Base-by-base conservation (phyloP, 371 early-diverging fungal genomes). In the Encephalitozoon intestinalis region DNA sequence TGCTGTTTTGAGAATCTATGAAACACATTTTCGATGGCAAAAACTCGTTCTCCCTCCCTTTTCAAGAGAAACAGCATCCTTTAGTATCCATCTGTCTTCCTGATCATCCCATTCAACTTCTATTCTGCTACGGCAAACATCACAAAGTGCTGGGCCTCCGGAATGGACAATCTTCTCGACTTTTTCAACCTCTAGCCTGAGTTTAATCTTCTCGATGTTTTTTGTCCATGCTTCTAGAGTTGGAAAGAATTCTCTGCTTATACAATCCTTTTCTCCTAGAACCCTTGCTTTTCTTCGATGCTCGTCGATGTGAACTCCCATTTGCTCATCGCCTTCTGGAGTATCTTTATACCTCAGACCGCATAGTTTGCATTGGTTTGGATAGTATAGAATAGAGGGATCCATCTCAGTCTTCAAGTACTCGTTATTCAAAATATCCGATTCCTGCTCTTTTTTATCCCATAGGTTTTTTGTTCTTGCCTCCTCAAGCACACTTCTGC, bases 321-420 rank as follows among this genome's bases (percentile, higher is more conserved):
- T 65, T n/a, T 31, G 49, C 9, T 53, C 52, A 46, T 69, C 65
- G 26, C 63, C 52, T 26, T 41, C 64, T 28, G 23, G 7, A 1
- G 76, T 37, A 23, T 26, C 30, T 40, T 58, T 39, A 26, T 58
- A 78, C 37, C 79, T 63, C 28, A 78, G 25, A 0, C 79, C 79
- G 58, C 79, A 78, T 41, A 67, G 34, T 39, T 73, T 73, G 41
- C 79, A 78, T 44, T 78, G 79, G 18, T 34, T 34, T n/a, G 75
- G 39, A 15, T 6, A 34, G 53, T 51, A 76, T 12, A 76, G 43
- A 6, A 65, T 34, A 8, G n/a, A 43, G 4, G 52, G 44, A 39
- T 21, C 18, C 18, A n/a, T 30, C 15, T 44, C 34, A 9, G 8
- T 15, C 37, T 25, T 41, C 21, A 46, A 23, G 30, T 28, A 44